Conservation (phyloP, 2,329 filamentous ascomycete genomes). For the Cladosporium sp. region DNA sequence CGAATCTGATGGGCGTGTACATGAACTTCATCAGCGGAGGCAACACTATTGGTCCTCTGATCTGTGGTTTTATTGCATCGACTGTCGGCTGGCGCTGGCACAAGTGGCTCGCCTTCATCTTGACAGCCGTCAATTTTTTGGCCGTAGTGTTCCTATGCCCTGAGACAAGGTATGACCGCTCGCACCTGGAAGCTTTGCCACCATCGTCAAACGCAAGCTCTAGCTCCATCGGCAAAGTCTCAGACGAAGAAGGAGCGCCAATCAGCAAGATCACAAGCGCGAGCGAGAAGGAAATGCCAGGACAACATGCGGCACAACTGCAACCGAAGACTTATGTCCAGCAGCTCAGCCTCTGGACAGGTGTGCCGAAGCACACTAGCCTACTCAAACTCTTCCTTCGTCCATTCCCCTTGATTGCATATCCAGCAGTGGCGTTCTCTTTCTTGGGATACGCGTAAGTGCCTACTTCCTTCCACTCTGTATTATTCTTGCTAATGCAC, state of each 20-base stretch:
- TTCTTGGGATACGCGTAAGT: constrained; percentile 34
- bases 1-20: constrained; percentile 36
- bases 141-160: constrained; percentile 35
- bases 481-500: neutral
- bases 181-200: constrained; percentile 2
- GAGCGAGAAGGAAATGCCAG: constrained; percentile 10
- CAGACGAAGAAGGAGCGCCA: constrained; percentile 11
- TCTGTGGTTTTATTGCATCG: constrained; percentile 39
- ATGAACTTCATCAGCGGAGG: constrained; percentile 39
- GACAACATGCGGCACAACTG: neutral
- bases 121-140: constrained; percentile 32
- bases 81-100: constrained; percentile 39
- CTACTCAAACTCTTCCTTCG: constrained; percentile 34
- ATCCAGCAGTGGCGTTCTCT: constrained; percentile 35
- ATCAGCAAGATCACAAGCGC: constrained; percentile 11
- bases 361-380: constrained; percentile 27
- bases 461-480: neutral
- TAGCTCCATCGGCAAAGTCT: neutral
- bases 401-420: constrained; percentile 35
- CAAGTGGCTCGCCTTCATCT: constrained; percentile 36
- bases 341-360: constrained; percentile 33
- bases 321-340: constrained; percentile 33
- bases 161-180: constrained; percentile 35
- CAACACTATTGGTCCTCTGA: constrained; percentile 37
- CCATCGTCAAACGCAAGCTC: neutral